Evolutionary conservation across 2,329 filamentous ascomycete genomes (phyloP).

Genomic region (Cytospora mali): DNA sequence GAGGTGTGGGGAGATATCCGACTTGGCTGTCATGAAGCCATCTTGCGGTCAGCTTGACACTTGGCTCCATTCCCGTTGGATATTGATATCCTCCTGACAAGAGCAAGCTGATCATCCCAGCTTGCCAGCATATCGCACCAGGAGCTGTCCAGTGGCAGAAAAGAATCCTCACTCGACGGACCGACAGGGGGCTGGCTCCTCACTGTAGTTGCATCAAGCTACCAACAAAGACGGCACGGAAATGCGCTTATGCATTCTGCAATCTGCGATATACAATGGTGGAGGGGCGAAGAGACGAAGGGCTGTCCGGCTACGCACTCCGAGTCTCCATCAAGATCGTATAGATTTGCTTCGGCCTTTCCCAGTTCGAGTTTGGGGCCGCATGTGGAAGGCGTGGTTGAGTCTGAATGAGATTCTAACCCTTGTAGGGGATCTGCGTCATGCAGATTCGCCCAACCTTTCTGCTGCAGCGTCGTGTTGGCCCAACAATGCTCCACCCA

Average conservation of each 20-base stretch:
- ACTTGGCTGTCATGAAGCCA: constrained; percentile 25
- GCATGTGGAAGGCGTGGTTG: constrained; percentile 21
- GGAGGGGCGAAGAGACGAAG: constrained; percentile 10
- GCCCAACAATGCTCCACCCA: constrained; percentile 24
- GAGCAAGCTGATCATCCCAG: constrained; percentile 17
- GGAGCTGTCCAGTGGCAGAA: constrained; percentile 11
- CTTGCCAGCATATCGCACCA: constrained; percentile 24
- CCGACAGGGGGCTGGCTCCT: constrained; percentile 10
- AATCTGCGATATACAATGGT: constrained; percentile 25
- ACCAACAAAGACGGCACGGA: constrained; percentile 9
- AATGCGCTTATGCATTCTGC: constrained; percentile 20
- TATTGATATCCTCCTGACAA: constrained; percentile 19
- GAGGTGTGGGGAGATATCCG: constrained; percentile 24
- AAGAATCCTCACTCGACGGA: constrained; percentile 10
- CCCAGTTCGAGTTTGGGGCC: constrained; percentile 21
- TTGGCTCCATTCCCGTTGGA: constrained; percentile 23
- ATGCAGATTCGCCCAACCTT: constrained; percentile 25
- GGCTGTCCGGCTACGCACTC: constrained; percentile 18
- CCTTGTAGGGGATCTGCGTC: constrained; percentile 21
- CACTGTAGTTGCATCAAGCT: constrained; percentile 19
- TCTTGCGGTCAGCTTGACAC: constrained; percentile 27
- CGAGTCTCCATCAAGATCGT: constrained; percentile 11
- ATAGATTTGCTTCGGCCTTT: constrained; percentile 16
- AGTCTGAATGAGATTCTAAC: constrained; percentile 17
- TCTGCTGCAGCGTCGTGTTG: constrained; percentile 25